phyloP scores from a whole-genome alignment of 106 monocot species.

The Acorus calamus region DNA sequence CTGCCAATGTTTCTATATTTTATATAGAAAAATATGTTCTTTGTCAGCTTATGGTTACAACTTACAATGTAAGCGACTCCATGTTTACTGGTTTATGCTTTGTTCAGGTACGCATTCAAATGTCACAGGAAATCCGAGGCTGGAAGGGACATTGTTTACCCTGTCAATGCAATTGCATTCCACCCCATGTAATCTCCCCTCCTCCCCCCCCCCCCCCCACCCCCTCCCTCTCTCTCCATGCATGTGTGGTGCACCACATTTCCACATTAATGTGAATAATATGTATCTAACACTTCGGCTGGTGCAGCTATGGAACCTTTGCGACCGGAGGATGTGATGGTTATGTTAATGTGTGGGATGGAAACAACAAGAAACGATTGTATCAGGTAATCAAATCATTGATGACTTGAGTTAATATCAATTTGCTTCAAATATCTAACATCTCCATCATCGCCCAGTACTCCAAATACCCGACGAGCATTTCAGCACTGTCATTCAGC shows the following conservation, averaged over 20 bases:
- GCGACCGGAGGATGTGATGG: slow-evolving; percentile 99
- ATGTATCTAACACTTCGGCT: not conserved
- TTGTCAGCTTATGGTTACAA: too few relatives aligned
- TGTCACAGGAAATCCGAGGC: slow-evolving; percentile 92
- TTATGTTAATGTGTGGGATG: slow-evolving; percentile 98
- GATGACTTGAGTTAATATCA: not conserved
- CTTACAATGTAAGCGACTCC: not conserved
- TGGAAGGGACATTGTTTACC: slow-evolving; percentile 88
- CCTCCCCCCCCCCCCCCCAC: too few relatives aligned
- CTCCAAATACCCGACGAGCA: slow-evolving; percentile 77
- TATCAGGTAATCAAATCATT: slow-evolving; percentile 56
- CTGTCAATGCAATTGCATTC: slow-evolving; percentile 94
- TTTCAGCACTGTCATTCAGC: slow-evolving; percentile 90
- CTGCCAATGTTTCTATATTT: too few relatives aligned
- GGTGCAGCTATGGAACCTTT: slow-evolving; percentile 88
- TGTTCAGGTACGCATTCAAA: slow-evolving; percentile 87
- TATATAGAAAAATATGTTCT: too few relatives aligned
- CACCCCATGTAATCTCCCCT: slow-evolving; percentile 70
- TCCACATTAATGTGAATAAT: not conserved
- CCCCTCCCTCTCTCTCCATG: too few relatives aligned
- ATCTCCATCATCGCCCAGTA: slow-evolving; percentile 40
- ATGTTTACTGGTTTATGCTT: not conserved
- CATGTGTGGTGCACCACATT: too few relatives aligned
- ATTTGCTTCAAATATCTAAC: not conserved
- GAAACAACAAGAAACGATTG: slow-evolving; percentile 91